These are phyloP conservation scores for Colletotrichum eremochloae DNA, from an alignment of 2,329 filamentous ascomycete genomes.

Conservation along the genomic window DNA sequence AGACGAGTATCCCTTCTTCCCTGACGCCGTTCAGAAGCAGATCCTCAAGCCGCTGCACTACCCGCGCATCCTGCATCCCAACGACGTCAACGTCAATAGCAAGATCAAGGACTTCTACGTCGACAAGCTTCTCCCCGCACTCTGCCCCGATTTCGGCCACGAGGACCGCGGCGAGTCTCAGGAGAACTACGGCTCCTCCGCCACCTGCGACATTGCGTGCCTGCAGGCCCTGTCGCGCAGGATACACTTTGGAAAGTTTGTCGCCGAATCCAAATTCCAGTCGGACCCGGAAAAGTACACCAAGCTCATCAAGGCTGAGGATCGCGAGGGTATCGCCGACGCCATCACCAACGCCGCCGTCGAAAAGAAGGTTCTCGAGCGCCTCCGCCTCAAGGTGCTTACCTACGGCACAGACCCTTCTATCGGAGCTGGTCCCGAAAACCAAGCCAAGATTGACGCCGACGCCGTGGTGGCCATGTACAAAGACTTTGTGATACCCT, in stretches of 20 bases:
- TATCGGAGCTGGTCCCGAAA: constrained; percentile 64
- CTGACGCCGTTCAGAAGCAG: constrained; percentile 80
- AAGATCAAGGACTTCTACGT: constrained; percentile 90
- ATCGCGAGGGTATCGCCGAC: constrained; percentile 84
- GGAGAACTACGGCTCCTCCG: constrained; percentile 95
- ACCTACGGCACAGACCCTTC: constrained; percentile 95
- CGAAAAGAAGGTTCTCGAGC: constrained; percentile 90
- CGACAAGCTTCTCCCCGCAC: constrained; percentile 82
- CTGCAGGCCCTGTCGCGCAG: constrained; percentile 90
- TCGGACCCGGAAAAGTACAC: constrained; percentile 86
- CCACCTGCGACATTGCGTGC: constrained; percentile 90
- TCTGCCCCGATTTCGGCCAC: constrained; percentile 83
- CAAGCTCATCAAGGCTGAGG: constrained; percentile 82
- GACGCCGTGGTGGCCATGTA: constrained; percentile 94
- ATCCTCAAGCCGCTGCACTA: constrained; percentile 92
- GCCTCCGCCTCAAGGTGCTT: constrained; percentile 87
- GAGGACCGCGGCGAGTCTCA: constrained; percentile 85
- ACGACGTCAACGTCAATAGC: constrained; percentile 91
- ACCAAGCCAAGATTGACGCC: constrained; percentile 86
- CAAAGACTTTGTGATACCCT: constrained; percentile 90
- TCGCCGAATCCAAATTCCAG: constrained; percentile 94
- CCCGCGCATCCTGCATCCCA: constrained; percentile 87
- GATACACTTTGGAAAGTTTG: constrained; percentile 98
- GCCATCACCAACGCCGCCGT: constrained; percentile 91
- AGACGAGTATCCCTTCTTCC: constrained; percentile 98